Base-by-base conservation (phyloP, 1,284 basidiomycete genomes). In the Vanrija sp. region DNA sequence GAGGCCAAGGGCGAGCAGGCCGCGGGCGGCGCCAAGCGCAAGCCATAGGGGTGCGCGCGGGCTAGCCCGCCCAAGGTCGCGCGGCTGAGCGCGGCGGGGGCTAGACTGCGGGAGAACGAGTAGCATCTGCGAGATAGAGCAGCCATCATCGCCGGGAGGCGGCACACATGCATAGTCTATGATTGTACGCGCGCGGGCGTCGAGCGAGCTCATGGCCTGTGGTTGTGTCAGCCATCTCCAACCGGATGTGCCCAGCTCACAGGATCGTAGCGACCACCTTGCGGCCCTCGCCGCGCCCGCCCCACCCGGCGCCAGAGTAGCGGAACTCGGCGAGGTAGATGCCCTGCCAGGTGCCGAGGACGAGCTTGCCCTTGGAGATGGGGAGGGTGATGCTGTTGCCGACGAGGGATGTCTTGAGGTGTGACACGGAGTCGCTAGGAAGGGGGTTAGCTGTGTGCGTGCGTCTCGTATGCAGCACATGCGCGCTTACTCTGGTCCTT, bases 301-400 rank as follows among this genome's bases (percentile, higher is more conserved):
- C 73, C 70, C 70, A 75, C 2, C 73, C 73, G 26, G 60, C 60
- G 23, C 73, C 73, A n/a, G 60, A 64, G 53, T 71, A 66, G 29
- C 73, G 55, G 49, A 68, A 39, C 56, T 73, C 69, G 16, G 65
- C 66, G 12, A 72, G 65, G 54, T 72, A 73, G 53, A 73, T 69
- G 15, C 68, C 90, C 81, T 95, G 92, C 92, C 91, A 96, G 18
- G 89, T 94, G 5, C 91, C 93, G 40, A 94, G 78, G 63, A 88
- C 90, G 60, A 95, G 78, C 46, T 81, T 80, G 3, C 88, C 90
- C 57, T 88, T 82, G 1, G 89, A 89, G 66, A 96, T 91, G 5
- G 92, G 92, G 26, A 95, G 80, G 14, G 86, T 86, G 64, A 95
- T 81, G 1, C 87, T 86, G 19, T 87, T 83, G 28, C 92, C 92